These are phyloP conservation scores for Ambrosia artemisiifolia DNA, from an alignment of 129 eudicot species.

Conservation along the genomic window DNA sequence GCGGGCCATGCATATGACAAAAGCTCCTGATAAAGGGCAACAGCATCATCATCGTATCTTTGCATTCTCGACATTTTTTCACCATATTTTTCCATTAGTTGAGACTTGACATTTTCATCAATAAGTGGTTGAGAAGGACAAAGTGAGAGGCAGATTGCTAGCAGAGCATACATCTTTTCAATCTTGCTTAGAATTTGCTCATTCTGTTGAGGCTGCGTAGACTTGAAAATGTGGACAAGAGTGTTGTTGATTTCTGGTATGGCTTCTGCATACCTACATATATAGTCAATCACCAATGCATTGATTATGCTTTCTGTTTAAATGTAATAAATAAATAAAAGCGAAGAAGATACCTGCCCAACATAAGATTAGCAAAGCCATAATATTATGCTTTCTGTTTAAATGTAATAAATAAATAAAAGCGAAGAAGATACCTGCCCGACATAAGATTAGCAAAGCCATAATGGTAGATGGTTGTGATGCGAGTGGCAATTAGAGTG, in stretches of 20 bases:
- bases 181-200: constrained; percentile 96
- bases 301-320: too few relatives aligned
- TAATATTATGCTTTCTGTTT: too few relatives aligned
- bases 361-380: not conserved
- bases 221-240: constrained; percentile 79
- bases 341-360: constrained; percentile 60
- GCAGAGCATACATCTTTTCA: constrained; percentile 98
- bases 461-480: constrained; percentile 86
- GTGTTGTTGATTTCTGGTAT: constrained; percentile 79
- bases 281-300: too few relatives aligned
- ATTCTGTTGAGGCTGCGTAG: constrained; percentile 84
- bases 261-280: constrained; percentile 75
- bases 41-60: constrained; percentile 79
- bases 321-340: not conserved
- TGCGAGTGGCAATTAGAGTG: constrained; percentile 90
- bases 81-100: constrained; percentile 87
- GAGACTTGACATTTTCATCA: constrained; percentile 85
- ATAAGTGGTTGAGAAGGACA: constrained; percentile 86
- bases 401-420: too few relatives aligned
- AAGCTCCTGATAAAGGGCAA: constrained; percentile 81
- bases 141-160: constrained; percentile 79
- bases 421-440: too few relatives aligned
- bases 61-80: constrained; percentile 94
- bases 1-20: constrained; percentile 98
- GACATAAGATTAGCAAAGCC: constrained; percentile 95